Evolutionary conservation across 495 filamentous ascomycete genomes (phyloP), one percentile per base, ranked within the genome.

Genomic region (Daldinia bambusicola): DNA sequence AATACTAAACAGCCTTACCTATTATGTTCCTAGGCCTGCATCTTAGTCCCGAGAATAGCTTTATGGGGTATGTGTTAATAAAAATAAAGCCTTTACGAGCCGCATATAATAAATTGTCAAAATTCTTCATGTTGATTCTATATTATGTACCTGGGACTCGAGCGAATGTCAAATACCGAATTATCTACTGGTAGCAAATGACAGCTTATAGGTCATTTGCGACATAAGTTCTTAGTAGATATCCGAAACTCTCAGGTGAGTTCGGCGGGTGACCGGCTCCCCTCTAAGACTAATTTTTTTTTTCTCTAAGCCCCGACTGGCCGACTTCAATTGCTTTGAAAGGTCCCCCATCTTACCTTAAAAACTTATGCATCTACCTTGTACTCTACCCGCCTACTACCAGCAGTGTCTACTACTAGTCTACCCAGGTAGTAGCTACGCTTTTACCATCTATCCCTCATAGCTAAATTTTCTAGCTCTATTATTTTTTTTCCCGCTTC

Each of bases 231-330:
- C 31, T 61, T 45, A 61, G 36, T 62, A n/a, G n/a, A n/a, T n/a
- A 51, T n/a, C 30, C 16, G 20, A 50, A 40, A 67, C 37, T 63
- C 70, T 69, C 70, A 72, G 70, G 61, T 69, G 70, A 69, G 57
- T 63, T 26, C 38, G 61, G 50, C 56, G 41, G 64, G 30, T 69
- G 70, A 73, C 70, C 51, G 51, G 59, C 55, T 13, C 40, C 41
- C 45, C 36, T 6, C 64, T 41, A 50, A 34, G 6, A 56, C 53
- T 56, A 31, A n/a, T 13, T 48, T 62, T 48, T 62, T 48, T 63
- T 61, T 66, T 55, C 34, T 61, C 58, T 16, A 71, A 71, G 67
- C 52, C 69, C 70, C 70, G 70, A 73, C 65, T 73, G 50, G 65
- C 66, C 70, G 66, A 69, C 57, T 45, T 73, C 57, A 57, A 57